Evolutionary conservation across 805 yeast species (phyloP), one percentile per base, ranked within the genome.

Genomic region (Candida saitoana): DNA sequence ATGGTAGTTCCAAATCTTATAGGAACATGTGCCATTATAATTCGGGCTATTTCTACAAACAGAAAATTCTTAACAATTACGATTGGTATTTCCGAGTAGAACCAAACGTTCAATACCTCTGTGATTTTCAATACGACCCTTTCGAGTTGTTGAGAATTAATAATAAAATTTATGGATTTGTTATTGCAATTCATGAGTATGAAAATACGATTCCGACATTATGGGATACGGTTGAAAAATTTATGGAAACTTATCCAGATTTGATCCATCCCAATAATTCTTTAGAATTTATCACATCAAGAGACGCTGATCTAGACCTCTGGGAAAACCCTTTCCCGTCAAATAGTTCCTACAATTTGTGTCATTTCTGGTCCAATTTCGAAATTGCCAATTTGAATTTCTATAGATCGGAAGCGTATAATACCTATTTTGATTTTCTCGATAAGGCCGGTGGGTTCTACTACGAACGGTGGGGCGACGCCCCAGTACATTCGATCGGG

Each of bases 11-110:
- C n/a, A 63, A 63, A 46, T 67, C 76, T 11, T 79, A 79, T 51
- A 54, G 83, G 39, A 77, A 76, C 55, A 79, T 79, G 85, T 85
- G 95, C 59, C 79, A 88, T 36, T 85, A 80, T 63, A 83, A 84
- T 60, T 73, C 83, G 6, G 93, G 93, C 1, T 66, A 64, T 45
- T 79, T 77, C 52, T 79, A 70, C 57, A 67, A 67, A 36, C 67
- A 78, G 46, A 67, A 69, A 22, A 64, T 67, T 34, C 50, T 79
- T 41, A 41, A 60, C 18, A 52, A 69, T 22, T 78, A 74, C 54
- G 78, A 72, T 36, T 79, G 80, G 67, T 75, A 76, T 44, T 79
- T 80, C 70, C 57, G 85, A 50, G 80, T 79, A 5, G 85, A 79
- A 49, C 84, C 84, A 1, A 76, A 76, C 38, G 76, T 79, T 17